Evolutionary conservation across 805 yeast species (phyloP).

Genomic region (Saccharomycopsis fibuligera): DNA sequence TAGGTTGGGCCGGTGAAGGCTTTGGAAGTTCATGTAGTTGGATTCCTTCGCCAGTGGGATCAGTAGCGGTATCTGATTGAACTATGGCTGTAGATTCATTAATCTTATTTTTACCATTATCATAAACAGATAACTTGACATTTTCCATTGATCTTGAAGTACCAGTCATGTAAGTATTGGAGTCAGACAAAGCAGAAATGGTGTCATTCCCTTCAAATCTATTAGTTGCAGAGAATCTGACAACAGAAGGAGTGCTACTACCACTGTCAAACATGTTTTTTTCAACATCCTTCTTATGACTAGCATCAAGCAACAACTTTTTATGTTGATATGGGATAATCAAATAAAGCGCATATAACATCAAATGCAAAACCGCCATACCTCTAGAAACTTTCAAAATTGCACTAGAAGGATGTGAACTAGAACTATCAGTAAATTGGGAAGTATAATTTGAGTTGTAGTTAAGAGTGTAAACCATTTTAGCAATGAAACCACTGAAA

Average conservation of each 20-base stretch:
- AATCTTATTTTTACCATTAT: too few species aligned
- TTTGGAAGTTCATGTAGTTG: not conserved
- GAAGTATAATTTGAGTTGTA: conserved; percentile 15
- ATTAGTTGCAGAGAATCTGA: conserved; percentile 12
- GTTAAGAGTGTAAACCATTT: conserved; percentile 13
- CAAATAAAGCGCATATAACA: conserved; percentile 15
- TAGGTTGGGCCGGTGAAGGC: not conserved
- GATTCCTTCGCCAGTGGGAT: not conserved
- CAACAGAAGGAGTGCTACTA: not conserved
- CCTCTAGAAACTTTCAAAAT: conserved; percentile 15
- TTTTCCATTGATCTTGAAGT: not conserved
- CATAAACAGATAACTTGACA: too few species aligned
- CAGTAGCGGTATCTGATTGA: not conserved
- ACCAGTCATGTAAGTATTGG: not conserved
- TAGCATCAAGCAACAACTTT: not conserved
- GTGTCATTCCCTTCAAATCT: conserved; percentile 8
- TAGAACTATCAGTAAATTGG: conserved; percentile 5
- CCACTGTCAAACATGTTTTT: not conserved
- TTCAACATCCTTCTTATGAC: not conserved
- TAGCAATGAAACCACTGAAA: conserved; percentile 15
- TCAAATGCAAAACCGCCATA: conserved; percentile 17
- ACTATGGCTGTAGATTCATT: not conserved
- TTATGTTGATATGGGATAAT: conserved; percentile 17
- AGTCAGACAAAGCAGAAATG: not conserved
- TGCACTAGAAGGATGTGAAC: conserved; percentile 22